Evolutionary conservation across 805 yeast genomes (phyloP).

Genomic region (Blastobotrys muscicola): DNA sequence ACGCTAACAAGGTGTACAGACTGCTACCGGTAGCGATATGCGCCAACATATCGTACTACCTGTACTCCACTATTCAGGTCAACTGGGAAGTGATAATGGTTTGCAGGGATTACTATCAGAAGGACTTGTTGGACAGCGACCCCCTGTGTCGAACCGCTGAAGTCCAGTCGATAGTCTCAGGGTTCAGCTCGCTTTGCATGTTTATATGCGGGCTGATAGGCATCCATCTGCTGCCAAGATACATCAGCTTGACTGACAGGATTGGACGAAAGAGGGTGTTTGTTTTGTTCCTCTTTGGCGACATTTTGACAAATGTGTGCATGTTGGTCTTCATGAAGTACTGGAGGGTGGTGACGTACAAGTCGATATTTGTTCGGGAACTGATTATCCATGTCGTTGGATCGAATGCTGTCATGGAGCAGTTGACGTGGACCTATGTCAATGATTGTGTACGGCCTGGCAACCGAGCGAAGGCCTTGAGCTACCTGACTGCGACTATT

Average conservation of each 20-base stretch:
- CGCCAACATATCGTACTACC: constrained; percentile 2
- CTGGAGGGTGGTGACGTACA: constrained; percentile 5
- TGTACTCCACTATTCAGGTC: constrained; percentile 6
- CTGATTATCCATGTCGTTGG: constrained; percentile 9
- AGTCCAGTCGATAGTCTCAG: constrained; percentile 9
- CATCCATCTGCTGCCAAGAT: constrained; percentile 9
- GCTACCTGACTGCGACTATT: constrained; percentile 10
- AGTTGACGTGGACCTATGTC: constrained; percentile 11
- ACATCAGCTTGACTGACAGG: constrained; percentile 9
- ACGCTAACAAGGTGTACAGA: not conserved
- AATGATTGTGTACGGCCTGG: constrained; percentile 9
- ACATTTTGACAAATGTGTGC: constrained; percentile 1
- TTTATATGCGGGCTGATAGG: constrained; percentile 11
- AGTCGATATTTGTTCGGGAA: constrained; percentile 6
- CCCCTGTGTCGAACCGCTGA: constrained; percentile 10
- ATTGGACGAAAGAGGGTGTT: constrained; percentile 10
- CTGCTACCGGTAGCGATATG: constrained; percentile 2
- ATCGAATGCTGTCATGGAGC: constrained; percentile 5
- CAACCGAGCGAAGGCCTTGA: constrained; percentile 12
- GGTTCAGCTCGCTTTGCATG: constrained; percentile 8
- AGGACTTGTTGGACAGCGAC: constrained; percentile 6
- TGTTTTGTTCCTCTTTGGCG: constrained; percentile 9
- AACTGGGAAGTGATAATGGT: constrained; percentile 14
- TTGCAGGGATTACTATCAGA: constrained; percentile 6
- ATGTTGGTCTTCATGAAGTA: constrained; percentile 4